Percentiles rank a stretch among this genome's conserved stretches.
These are phyloP conservation scores for Candida sphagnicola DNA, from an alignment of 805 yeast genomes.

Conservation along the genomic window DNA sequence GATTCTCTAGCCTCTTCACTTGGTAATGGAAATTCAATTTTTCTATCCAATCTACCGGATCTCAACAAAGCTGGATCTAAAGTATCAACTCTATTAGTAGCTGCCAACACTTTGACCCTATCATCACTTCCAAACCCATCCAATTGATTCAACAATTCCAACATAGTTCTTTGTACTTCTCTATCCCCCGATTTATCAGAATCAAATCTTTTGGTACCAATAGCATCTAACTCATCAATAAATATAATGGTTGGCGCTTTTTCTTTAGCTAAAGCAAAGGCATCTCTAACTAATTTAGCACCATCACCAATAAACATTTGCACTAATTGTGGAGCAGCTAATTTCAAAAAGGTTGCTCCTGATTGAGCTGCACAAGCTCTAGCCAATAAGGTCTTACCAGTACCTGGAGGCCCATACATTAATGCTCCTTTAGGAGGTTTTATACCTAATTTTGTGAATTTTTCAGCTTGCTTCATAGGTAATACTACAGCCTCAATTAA, in stretches of 20 bases:
- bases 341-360: slow-evolving; percentile 42
- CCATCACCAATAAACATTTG: slow-evolving; percentile 48
- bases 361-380: slow-evolving; percentile 47
- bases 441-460: slow-evolving; percentile 89
- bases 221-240: slow-evolving; percentile 46
- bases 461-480: slow-evolving; percentile 98
- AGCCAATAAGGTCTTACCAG: slow-evolving; percentile 45
- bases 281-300: slow-evolving; percentile 43
- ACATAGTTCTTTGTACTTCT: slow-evolving; percentile 47
- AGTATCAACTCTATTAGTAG: slow-evolving; percentile 97
- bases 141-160: slow-evolving; percentile 45
- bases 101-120: slow-evolving; percentile 94
- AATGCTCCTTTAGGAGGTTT: slow-evolving; percentile 53
- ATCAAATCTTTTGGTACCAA: slow-evolving; percentile 44
- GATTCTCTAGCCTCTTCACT: slow-evolving; percentile 97
- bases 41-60: slow-evolving; percentile 96
- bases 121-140: slow-evolving; percentile 99
- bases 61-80: slow-evolving; percentile 97
- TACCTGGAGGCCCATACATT: slow-evolving; percentile 49
- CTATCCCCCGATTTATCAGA: slow-evolving; percentile 44
- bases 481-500: slow-evolving; percentile 96
- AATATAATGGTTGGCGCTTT: slow-evolving; percentile 45
- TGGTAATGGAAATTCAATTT: slow-evolving; percentile 97
- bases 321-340: slow-evolving; percentile 45
- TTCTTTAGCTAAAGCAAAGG: slow-evolving; percentile 44